Evolutionary conservation across 257 asterid genomes (phyloP).

Genomic region (Jaltomata sinuosa): DNA sequence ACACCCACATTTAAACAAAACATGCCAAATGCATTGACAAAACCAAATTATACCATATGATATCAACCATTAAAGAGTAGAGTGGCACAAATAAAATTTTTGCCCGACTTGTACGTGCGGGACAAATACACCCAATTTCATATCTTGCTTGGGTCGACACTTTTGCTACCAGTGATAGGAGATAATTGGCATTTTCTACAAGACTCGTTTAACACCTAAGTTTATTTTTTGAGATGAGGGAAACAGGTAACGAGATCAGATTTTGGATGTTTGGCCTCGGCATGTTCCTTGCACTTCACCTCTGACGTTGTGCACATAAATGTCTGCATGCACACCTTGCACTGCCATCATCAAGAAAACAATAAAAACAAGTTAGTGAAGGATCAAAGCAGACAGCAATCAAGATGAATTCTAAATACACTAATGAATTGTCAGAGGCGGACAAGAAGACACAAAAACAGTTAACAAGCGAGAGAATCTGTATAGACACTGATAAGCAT

Average conservation of each 20-base stretch:
- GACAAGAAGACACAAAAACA: neutral
- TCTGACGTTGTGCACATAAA: constrained; percentile 90
- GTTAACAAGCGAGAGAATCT: neutral
- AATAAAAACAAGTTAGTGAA: neutral
- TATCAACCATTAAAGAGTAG: neutral
- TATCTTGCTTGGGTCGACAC: neutral
- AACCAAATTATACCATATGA: neutral
- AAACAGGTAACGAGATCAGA: constrained; percentile 50
- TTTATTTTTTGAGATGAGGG: constrained; percentile 66
- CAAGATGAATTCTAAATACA: neutral
- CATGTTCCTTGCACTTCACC: constrained; percentile 93
- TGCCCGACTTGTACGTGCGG: neutral
- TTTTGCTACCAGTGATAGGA: neutral
- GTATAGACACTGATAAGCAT: neutral
- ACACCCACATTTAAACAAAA: neutral
- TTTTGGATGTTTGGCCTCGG: constrained; percentile 92
- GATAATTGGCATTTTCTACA: neutral
- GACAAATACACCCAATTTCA: neutral
- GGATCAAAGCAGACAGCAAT: neutral
- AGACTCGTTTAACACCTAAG: neutral
- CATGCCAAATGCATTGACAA: neutral
- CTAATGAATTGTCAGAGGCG: neutral
- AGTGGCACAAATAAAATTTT: neutral
- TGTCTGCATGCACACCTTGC: constrained; percentile 84
- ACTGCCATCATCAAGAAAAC: constrained; percentile 40